Percentiles rank a stretch among this genome's conserved stretches.
Conservation (phyloP, 441 rosid genomes). For the Flueggea neowawraea region DNA sequence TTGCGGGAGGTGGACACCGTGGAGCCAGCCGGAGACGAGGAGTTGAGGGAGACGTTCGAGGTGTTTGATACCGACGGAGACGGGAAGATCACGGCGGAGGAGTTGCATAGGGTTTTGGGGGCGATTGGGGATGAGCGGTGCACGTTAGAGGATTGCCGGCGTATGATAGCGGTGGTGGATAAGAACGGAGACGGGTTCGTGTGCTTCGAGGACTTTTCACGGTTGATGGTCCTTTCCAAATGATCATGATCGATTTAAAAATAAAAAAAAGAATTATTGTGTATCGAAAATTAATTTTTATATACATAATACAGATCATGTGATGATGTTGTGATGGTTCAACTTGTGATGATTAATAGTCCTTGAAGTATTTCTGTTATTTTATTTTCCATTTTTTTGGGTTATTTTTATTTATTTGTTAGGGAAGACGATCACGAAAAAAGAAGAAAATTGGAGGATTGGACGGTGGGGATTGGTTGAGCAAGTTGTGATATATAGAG, state of each 20-base stretch:
- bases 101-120: constrained; percentile 41
- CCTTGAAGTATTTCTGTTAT: no score
- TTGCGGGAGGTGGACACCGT: constrained; percentile 34
- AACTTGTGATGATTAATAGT: no score
- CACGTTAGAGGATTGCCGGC: constrained; percentile 86
- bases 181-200: constrained; percentile 78
- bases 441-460: no score
- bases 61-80: constrained; percentile 77
- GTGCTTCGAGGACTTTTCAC: constrained; percentile 75
- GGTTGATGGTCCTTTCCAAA: constrained; percentile 66
- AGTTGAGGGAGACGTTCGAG: constrained; percentile 66
- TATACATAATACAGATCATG: no score
- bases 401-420: no score
- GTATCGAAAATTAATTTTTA: constrained; percentile 2
- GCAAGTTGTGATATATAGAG: no score
- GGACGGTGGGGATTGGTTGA: no score
- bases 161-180: constrained; percentile 83
- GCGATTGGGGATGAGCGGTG: constrained; percentile 62
- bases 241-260: constrained; percentile 20
- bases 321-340: no score
- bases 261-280: not conserved
- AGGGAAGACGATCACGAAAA: no score
- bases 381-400: no score
- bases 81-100: constrained; percentile 85
- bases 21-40: constrained; percentile 48